Evolutionary conservation across 305 asterid genomes (phyloP).

Genomic region (Rubia tinctorum): DNA sequence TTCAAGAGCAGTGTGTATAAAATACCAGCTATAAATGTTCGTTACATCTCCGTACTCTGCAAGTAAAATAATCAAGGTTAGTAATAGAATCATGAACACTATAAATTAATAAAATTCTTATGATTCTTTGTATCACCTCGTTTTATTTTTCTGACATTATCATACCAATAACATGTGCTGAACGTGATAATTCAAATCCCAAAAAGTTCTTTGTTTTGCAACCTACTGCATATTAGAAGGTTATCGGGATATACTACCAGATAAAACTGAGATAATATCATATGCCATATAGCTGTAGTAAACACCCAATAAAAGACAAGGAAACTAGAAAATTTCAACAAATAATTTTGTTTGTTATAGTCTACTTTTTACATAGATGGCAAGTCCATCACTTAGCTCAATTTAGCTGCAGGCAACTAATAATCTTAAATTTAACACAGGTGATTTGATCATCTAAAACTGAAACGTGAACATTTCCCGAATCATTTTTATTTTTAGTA

Average conservation of each 20-base stretch:
- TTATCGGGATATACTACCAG: neutral
- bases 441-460: neutral
- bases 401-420: neutral
- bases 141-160: neutral
- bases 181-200: no score
- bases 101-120: neutral
- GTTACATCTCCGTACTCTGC: conserved; percentile 97
- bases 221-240: neutral
- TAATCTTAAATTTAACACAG: neutral
- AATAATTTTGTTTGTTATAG: neutral
- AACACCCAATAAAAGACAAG: neutral
- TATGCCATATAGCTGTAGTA: neutral
- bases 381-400: conserved; percentile 1
- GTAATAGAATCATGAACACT: neutral
- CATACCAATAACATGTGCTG: neutral
- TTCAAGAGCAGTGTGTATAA: conserved; percentile 11
- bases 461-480: neutral
- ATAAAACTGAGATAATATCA: neutral
- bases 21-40: conserved; percentile 90
- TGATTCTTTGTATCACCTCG: neutral
- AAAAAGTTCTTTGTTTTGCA: neutral
- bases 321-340: conserved; percentile 1
- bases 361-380: neutral
- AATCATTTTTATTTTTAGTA: neutral
- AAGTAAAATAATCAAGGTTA: conserved; percentile 16